Percentiles rank a stretch among this genome's conserved stretches.
These are phyloP conservation scores for Parathielavia appendiculata DNA, from an alignment of 495 filamentous ascomycete genomes.

Conservation along the genomic window DNA sequence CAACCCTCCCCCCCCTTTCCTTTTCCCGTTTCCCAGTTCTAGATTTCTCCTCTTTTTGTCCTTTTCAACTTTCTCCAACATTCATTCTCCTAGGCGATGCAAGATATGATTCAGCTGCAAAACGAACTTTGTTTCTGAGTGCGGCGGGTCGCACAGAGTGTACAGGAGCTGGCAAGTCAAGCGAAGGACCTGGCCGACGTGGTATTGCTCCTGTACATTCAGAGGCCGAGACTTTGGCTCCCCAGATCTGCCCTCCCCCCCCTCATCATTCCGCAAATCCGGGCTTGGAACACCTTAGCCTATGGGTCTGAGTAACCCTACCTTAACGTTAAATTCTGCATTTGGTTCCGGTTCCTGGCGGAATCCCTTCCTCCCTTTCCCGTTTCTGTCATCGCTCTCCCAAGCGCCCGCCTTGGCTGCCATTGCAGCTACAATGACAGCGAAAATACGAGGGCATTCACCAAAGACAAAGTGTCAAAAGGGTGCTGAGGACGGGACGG, in stretches of 20 bases:
- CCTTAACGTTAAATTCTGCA: conserved; percentile 2
- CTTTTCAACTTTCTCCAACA: too few relatives aligned
- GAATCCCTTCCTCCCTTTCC: not conserved
- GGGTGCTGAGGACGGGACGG: not conserved
- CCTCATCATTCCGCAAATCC: not conserved
- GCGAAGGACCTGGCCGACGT: not conserved
- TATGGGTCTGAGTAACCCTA: conserved; percentile 18
- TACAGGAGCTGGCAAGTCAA: not conserved
- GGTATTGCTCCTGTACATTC: not conserved
- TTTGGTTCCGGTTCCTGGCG: not conserved
- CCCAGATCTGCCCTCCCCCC: not conserved
- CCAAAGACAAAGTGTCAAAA: not conserved
- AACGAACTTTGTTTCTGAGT: too few relatives aligned
- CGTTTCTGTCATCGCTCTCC: not conserved
- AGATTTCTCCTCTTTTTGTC: too few relatives aligned
- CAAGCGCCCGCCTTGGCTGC: conserved; percentile 13
- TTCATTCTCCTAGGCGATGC: too few relatives aligned
- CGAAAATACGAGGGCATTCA: not conserved
- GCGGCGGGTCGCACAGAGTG: not conserved
- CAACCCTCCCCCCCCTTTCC: too few relatives aligned
- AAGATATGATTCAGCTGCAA: too few relatives aligned
- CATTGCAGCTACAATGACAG: not conserved
- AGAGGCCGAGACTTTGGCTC: not conserved
- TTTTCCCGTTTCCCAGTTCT: too few relatives aligned
- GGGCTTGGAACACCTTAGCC: conserved; percentile 11